Conservation (phyloP, 2,329 filamentous ascomycete species). For the Colletotrichum lupini region DNA sequence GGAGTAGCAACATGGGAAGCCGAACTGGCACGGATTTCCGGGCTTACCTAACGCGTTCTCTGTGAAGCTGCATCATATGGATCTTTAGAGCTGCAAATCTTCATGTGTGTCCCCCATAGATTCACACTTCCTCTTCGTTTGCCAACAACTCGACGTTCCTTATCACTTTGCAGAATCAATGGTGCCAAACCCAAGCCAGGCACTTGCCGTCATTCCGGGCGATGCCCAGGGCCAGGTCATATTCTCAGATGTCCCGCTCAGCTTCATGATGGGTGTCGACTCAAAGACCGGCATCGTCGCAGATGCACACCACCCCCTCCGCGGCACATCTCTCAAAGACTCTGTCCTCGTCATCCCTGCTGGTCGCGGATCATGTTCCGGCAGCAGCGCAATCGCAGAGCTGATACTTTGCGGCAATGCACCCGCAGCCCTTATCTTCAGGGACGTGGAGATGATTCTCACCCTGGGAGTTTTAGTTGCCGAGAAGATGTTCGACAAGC, state of each 20-base stretch:
- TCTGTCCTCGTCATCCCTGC: conserved; percentile 55
- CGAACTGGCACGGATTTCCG: too few relatives aligned
- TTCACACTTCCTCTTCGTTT: background rate
- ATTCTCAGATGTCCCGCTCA: conserved; percentile 41
- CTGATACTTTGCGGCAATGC: conserved; percentile 51
- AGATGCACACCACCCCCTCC: conserved; percentile 55
- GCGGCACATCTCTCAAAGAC: conserved; percentile 44
- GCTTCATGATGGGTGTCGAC: conserved; percentile 59
- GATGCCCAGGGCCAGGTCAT: background rate
- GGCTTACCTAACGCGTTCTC: too few relatives aligned
- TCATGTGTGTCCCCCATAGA: background rate
- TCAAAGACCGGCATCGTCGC: conserved; percentile 52
- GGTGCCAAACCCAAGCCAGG: too few relatives aligned
- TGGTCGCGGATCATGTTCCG: conserved; percentile 59
- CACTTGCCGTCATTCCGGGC: background rate
- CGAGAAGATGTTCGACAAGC: conserved; percentile 49
- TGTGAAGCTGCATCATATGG: background rate
- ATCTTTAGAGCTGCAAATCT: background rate
- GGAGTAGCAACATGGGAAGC: too few relatives aligned
- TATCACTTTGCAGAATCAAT: background rate
- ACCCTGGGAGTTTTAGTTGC: conserved; percentile 57
- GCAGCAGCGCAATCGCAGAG: conserved; percentile 57
- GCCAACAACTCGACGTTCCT: background rate
- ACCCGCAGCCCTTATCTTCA: conserved; percentile 54
- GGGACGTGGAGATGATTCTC: conserved; percentile 54